phyloP scores from a whole-genome alignment of 1,139 yeast species.

The Nadsonia commutata region DNA sequence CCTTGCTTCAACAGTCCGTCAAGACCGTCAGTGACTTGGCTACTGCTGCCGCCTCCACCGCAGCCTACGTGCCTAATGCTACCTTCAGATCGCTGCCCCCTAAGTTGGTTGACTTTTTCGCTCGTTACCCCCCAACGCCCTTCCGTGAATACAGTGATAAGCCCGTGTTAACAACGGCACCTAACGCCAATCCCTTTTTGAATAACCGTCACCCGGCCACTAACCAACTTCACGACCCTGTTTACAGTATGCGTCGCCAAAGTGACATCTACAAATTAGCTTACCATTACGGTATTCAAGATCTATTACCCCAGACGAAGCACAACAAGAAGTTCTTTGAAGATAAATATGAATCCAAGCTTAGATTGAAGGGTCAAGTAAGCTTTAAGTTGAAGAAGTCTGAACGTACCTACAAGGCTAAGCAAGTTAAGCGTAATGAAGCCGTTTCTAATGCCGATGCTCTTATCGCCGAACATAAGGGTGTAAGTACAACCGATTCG shows the following conservation, averaged over 20 bases:
- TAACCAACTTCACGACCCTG: slow-evolving; percentile 61
- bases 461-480: slow-evolving; percentile 50
- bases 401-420: slow-evolving; percentile 53
- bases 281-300: slow-evolving; percentile 61
- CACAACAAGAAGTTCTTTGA: slow-evolving; percentile 58
- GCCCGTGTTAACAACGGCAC: slow-evolving; percentile 53
- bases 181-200: slow-evolving; percentile 73
- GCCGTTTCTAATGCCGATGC: slow-evolving; percentile 66
- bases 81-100: slow-evolving; percentile 39
- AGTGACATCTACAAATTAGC: slow-evolving; percentile 80
- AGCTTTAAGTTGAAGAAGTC: slow-evolving; percentile 70
- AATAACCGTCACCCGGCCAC: slow-evolving; percentile 78
- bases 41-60: slow-evolving; percentile 8
- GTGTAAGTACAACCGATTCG: slow-evolving; percentile 15
- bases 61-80: slow-evolving; percentile 12
- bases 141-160: slow-evolving; percentile 45
- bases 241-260: slow-evolving; percentile 70
- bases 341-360: slow-evolving; percentile 59
- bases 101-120: slow-evolving; percentile 60
- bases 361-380: slow-evolving; percentile 64
- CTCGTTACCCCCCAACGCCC: slow-evolving; percentile 79
- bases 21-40: slow-evolving; percentile 5
- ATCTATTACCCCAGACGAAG: slow-evolving; percentile 61
- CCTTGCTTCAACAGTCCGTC: slow-evolving; percentile 1
- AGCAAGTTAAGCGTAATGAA: slow-evolving; percentile 41